phyloP scores from a whole-genome alignment of 306 rosid genomes.

The Cercis canadensis region DNA sequence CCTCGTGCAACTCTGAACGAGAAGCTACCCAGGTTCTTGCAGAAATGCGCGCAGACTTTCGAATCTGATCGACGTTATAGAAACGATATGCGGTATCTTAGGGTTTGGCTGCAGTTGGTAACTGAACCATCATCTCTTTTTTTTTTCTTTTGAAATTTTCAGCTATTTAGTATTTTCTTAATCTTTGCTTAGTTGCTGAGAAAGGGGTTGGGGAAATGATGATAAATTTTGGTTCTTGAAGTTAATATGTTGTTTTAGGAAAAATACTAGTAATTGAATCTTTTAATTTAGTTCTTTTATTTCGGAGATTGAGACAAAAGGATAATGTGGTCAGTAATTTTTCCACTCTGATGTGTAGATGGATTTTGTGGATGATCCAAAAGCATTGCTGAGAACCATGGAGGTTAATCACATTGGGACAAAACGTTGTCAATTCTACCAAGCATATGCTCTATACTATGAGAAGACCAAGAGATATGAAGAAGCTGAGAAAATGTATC shows the following conservation, averaged over 20 bases:
- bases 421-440: conserved; percentile 74
- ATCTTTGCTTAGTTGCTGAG: conserved; percentile 28
- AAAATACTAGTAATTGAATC: too few species aligned
- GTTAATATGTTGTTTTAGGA: conserved; percentile 9
- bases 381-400: conserved; percentile 65
- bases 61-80: conserved; percentile 81
- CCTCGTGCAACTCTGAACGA: conserved; percentile 62
- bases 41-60: conserved; percentile 71
- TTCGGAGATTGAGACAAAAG: conserved; percentile 8
- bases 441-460: conserved; percentile 71
- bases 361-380: conserved; percentile 84
- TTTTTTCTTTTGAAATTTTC: background rate
- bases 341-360: conserved; percentile 55
- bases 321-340: conserved; percentile 6
- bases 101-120: conserved; percentile 97
- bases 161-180: background rate
- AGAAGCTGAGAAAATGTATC: conserved; percentile 76
- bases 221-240: conserved; percentile 20
- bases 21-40: conserved; percentile 76
- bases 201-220: conserved; percentile 30
- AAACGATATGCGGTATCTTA: conserved; percentile 83
- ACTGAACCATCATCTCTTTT: background rate
- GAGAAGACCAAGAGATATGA: conserved; percentile 82
- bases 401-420: conserved; percentile 77
- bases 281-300: background rate